A percentile compares a stretch with the other conserved stretches of the same genome.
These are phyloP conservation scores for Lunasporangiospora selenospora DNA, from an alignment of 192 early-diverging fungal species.

Conservation along the genomic window DNA sequence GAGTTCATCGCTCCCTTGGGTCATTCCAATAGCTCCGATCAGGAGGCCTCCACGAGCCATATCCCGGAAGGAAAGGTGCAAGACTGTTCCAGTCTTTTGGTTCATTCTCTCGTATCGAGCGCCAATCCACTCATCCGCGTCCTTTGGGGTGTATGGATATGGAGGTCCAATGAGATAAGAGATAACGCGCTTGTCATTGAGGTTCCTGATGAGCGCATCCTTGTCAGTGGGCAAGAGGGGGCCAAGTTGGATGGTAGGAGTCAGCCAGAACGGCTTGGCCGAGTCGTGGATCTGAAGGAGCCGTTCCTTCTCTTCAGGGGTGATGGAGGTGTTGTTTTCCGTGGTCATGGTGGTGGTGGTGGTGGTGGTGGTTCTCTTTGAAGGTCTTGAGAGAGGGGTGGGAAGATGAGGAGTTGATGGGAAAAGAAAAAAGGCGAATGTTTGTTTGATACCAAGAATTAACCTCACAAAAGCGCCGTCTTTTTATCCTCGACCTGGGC, in stretches of 20 bases:
- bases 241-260: conserved; percentile 22
- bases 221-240: conserved; percentile 22
- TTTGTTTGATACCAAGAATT: too few relatives aligned
- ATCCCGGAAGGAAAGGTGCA: conserved; percentile 13
- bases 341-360: background rate
- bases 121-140: conserved; percentile 23
- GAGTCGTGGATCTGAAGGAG: conserved; percentile 12
- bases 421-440: too few relatives aligned
- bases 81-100: conserved; percentile 14
- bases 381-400: too few relatives aligned
- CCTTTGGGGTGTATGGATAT: conserved; percentile 20
- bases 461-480: too few relatives aligned
- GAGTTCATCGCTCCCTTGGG: conserved; percentile 16
- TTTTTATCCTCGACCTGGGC: too few relatives aligned
- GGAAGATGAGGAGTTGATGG: too few relatives aligned
- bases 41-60: conserved; percentile 23
- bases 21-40: conserved; percentile 12
- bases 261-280: conserved; percentile 18
- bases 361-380: background rate
- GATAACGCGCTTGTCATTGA: conserved; percentile 24
- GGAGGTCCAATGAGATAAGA: conserved; percentile 20
- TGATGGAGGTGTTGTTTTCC: background rate
- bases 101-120: conserved; percentile 12
- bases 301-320: conserved; percentile 6
- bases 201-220: conserved; percentile 6